Evolutionary conservation across 2,329 filamentous ascomycete species (phyloP), one percentile per base, ranked within the genome.

Genomic region (Lanzia echinophila): DNA sequence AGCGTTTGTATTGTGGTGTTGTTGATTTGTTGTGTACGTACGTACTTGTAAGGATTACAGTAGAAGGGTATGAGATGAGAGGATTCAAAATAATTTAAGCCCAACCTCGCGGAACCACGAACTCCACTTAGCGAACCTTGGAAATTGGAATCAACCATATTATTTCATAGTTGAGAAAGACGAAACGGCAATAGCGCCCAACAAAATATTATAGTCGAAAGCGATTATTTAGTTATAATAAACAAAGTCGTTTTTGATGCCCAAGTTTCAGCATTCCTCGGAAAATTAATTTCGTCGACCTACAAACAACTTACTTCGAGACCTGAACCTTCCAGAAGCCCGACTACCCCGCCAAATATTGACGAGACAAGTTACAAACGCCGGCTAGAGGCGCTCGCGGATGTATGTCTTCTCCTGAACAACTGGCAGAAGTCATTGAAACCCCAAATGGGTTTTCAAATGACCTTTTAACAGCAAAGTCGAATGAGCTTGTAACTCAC

Each of bases 391-490:
- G 65, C 60, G 62, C 60, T 58, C 47, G 53, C 50, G 60, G 58
- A 60, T 68, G 65, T 56, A 68, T 68, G 65, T 68, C 65, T 66
- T 54, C 64, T 59, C 61, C 63, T 46, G 62, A 55, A 60, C 59
- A 60, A 47, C 54, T 60, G 53, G 52, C 54, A 59, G 65, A 63
- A 58, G 56, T 53, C 57, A 57, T 57, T 57, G 54, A 57, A 28
- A 46, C 39, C 43, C 41, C 50, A 60, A 56, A 65, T 64, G 62
- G 62, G 54, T 46, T 61, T 54, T 51, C 51, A 34, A 53, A 54
- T 46, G 47, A 41, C 24, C 10, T 34, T 38, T 20, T 50, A 20
- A 39, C 24, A 10, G 44, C 53, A 31, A 45, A 17, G 31, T 50
- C 45, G 19, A 54, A 54, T 24, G 31, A 38, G 17, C 7, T 24